phyloP scores from a whole-genome alignment of 2,329 filamentous ascomycete species.

The Huntiella decipiens region DNA sequence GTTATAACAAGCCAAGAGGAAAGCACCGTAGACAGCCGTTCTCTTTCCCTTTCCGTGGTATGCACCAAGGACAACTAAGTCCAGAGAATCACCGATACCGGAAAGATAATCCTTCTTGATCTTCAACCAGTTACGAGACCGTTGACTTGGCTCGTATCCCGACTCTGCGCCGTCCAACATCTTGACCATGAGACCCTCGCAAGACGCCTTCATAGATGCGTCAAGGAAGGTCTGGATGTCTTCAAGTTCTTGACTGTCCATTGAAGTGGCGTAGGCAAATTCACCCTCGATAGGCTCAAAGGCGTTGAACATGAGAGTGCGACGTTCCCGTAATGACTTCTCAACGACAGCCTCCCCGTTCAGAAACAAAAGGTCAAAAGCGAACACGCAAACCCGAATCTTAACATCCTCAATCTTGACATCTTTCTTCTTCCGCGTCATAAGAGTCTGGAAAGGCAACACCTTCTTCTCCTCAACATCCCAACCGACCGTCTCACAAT shows the following conservation, averaged over 20 bases:
- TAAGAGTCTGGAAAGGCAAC: constrained; percentile 88
- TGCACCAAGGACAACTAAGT: constrained; percentile 85
- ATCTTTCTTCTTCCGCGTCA: constrained; percentile 95
- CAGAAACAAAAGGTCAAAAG: constrained; percentile 83
- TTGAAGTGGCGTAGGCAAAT: constrained; percentile 73
- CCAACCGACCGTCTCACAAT: constrained; percentile 96
- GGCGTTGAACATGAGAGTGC: constrained; percentile 51
- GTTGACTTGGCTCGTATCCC: constrained; percentile 88
- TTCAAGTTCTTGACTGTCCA: constrained; percentile 74
- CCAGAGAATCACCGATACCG: constrained; percentile 84
- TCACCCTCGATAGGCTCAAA: constrained; percentile 73
- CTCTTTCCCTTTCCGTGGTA: constrained; percentile 92
- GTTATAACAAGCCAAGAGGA: constrained; percentile 90
- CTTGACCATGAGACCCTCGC: constrained; percentile 97
- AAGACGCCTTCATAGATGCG: constrained; percentile 86
- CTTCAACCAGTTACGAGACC: constrained; percentile 97
- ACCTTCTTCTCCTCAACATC: constrained; percentile 91
- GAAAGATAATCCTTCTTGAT: constrained; percentile 97
- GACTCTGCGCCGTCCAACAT: constrained; percentile 91
- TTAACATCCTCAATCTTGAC: constrained; percentile 91
- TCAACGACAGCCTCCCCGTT: constrained; percentile 83
- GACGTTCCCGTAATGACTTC: constrained; percentile 66
- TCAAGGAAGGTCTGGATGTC: constrained; percentile 87
- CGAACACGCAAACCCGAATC: constrained; percentile 92
- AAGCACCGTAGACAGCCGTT: constrained; percentile 87